Evolutionary conservation across 202 grass and related monocot species (phyloP).

Genomic region (Saccharum hybrid): DNA sequence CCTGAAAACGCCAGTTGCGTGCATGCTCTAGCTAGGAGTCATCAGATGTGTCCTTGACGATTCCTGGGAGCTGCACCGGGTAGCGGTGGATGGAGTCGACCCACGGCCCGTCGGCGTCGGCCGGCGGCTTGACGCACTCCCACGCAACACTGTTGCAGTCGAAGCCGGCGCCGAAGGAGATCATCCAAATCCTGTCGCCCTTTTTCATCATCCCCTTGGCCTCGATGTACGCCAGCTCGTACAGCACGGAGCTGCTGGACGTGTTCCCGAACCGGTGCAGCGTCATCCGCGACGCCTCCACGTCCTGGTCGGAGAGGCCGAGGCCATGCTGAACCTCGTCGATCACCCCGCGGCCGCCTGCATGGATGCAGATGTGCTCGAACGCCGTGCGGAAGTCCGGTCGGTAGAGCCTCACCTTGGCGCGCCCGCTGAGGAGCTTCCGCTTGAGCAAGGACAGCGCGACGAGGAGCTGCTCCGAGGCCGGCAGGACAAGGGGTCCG

Average conservation of each 20-base stretch:
- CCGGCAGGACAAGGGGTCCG: not conserved
- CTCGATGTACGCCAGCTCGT: slow-evolving; percentile 71
- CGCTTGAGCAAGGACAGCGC: slow-evolving; percentile 46
- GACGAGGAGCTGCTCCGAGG: slow-evolving; percentile 63
- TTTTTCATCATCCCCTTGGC: not conserved
- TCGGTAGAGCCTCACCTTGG: slow-evolving; percentile 50
- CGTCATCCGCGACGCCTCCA: slow-evolving; percentile 90
- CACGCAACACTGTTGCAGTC: too few species aligned
- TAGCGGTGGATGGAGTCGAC: too few species aligned
- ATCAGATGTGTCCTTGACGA: too few species aligned
- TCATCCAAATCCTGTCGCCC: too few species aligned
- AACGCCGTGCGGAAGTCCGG: slow-evolving; percentile 59
- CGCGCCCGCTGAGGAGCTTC: not conserved
- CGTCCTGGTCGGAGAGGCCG: slow-evolving; percentile 65
- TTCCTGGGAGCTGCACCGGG: too few species aligned
- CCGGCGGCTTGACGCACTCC: too few species aligned
- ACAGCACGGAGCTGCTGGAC: slow-evolving; percentile 88
- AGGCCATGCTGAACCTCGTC: slow-evolving; percentile 89
- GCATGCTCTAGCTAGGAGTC: too few species aligned
- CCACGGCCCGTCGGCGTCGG: too few species aligned
- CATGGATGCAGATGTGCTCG: not conserved
- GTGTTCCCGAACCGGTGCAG: slow-evolving; percentile 94
- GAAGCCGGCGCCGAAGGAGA: too few species aligned
- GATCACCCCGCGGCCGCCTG: slow-evolving; percentile 61
- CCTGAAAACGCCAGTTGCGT: too few species aligned